Conservation (phyloP, 371 early-diverging fungal species). For the Parasitella parasitica region DNA sequence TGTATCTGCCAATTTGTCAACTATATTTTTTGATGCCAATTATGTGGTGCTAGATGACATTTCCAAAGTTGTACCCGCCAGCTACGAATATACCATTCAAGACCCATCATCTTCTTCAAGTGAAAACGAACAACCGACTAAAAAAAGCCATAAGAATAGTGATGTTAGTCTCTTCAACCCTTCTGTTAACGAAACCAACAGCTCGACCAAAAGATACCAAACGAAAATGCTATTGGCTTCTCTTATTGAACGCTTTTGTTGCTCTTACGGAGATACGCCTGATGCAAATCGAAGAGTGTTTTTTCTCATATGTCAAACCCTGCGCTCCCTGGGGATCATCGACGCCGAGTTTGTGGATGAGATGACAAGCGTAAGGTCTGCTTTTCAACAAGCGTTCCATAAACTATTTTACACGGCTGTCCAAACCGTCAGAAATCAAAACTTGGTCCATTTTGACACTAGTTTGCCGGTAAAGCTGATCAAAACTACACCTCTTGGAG, state of each 20-base stretch:
- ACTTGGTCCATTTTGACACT: conserved; percentile 17
- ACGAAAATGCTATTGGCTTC: conserved; percentile 73
- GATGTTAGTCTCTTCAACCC: not conserved
- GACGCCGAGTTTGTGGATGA: conserved; percentile 80
- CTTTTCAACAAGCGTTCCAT: conserved; percentile 82
- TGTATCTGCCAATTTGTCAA: too few species aligned
- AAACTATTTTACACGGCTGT: conserved; percentile 80
- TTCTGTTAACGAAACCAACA: not conserved
- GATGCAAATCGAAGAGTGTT: conserved; percentile 83
- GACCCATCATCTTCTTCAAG: not conserved
- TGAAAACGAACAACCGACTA: not conserved
- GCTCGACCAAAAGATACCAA: conserved; percentile 53
- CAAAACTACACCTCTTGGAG: not conserved
- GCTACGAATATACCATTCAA: conserved; percentile 15
- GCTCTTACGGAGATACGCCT: conserved; percentile 80
- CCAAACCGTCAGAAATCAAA: conserved; percentile 56
- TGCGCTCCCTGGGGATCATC: conserved; percentile 73
- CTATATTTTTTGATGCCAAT: too few species aligned
- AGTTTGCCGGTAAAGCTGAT: conserved; percentile 8
- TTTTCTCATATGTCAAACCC: conserved; percentile 68
- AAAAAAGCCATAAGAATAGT: not conserved
- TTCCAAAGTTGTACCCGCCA: not conserved
- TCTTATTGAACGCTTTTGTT: conserved; percentile 82
- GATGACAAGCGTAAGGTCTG: conserved; percentile 73
- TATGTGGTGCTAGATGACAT: not conserved